Base-by-base conservation (phyloP, 495 filamentous ascomycete genomes). In the Penicilliopsis zonata region DNA sequence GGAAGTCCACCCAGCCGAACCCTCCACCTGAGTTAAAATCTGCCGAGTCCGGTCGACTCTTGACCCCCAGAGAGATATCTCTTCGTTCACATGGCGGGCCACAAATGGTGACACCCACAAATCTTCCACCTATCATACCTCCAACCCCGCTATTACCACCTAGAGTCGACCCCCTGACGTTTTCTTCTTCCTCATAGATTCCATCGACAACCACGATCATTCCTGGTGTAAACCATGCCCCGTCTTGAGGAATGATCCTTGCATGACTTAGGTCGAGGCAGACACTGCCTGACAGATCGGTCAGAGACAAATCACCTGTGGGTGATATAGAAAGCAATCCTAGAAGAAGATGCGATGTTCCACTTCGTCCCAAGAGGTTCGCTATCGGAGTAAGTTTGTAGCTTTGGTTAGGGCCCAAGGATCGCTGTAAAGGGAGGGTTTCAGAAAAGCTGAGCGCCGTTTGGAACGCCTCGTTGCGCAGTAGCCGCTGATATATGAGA, bases 171-270 rank as follows among this genome's bases (percentile, higher is more conserved):
- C 76, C 74, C 20, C 58, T 55, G 17, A 71, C 67, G 43, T 74
- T 73, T 34, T 81, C 81, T 44, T 92, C 85, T 52, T 95, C 90
- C 55, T 94, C 86, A 48, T 96, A 98, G 13, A 86, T 70, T 2
- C 90, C 90, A 46, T 96, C 92, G 5, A 95, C 74, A 17, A 96
- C 65, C 2, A 95, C 80, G 36, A 98, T 84, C 84, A 94, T 94
- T 2, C 90, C 90, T 0, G 90, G 87, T 1, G 76, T 71, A 46
- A 94, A 92, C 80, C 84, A 96, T 5, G 80, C 79, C 12, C 81
- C 86, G 41, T 92, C 77, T 38, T 83, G 74, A 1, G 86, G 87
- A 37, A 94, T 77, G 22, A 80, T 70, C 13, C 74, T 72, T 0
- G 86, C 85, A 44, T 90, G 80, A 12, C 76, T 73, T 12, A 95